Percentiles rank a stretch among this genome's conserved stretches.
phyloP scores from a whole-genome alignment of 2,329 filamentous ascomycete species.

The Epichloe hybrida region DNA sequence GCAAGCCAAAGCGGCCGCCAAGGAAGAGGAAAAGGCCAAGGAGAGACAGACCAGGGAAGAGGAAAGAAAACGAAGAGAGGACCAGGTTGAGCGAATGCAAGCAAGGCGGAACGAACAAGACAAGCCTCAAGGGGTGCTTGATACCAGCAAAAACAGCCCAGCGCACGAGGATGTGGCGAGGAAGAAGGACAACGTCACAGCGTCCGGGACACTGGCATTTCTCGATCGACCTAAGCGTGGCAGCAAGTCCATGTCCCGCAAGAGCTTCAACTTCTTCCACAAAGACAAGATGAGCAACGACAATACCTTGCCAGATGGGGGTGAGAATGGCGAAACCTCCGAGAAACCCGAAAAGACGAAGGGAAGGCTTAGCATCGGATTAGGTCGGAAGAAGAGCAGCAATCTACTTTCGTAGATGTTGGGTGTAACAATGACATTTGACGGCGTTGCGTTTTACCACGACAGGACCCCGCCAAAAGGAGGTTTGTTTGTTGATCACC shows the following conservation, averaged over 20 bases:
- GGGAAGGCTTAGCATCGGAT: conserved; percentile 51
- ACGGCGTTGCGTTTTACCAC: background rate
- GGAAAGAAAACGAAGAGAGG: conserved; percentile 30
- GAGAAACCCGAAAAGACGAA: conserved; percentile 41
- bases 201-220: conserved; percentile 29
- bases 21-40: conserved; percentile 15
- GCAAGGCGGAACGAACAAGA: conserved; percentile 42
- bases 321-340: conserved; percentile 17
- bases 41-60: conserved; percentile 15
- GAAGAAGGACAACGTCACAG: conserved; percentile 23
- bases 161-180: conserved; percentile 34
- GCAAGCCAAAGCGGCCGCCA: conserved; percentile 25
- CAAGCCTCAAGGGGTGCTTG: conserved; percentile 49
- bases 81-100: conserved; percentile 40
- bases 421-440: conserved; percentile 7
- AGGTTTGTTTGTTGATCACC: background rate
- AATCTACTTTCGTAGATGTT: conserved; percentile 19
- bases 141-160: conserved; percentile 52
- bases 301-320: conserved; percentile 12
- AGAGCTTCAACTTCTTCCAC: conserved; percentile 55
- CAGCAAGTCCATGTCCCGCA: conserved; percentile 67
- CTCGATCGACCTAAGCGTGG: conserved; percentile 56
- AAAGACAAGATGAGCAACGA: conserved; percentile 30
- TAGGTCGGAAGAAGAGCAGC: conserved; percentile 60
- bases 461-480: background rate